phyloP scores from a whole-genome alignment of 768 basidiomycete species.

The Mycena chlorophos region DNA sequence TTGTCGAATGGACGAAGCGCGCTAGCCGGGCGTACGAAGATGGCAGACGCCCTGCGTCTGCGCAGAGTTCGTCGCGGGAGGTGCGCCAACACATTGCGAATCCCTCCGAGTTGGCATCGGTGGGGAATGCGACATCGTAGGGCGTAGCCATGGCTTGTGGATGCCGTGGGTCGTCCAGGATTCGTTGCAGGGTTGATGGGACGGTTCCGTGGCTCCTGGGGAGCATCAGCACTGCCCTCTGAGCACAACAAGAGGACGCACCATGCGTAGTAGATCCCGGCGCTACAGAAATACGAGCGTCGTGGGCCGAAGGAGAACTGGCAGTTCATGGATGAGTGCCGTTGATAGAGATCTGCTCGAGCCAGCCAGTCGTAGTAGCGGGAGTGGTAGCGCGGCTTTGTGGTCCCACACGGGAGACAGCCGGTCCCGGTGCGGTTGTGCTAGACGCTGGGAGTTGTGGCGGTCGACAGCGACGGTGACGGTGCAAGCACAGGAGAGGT shows the following conservation, averaged over 20 bases:
- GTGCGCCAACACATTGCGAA: slow-evolving; percentile 8
- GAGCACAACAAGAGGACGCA: not conserved
- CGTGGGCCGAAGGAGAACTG: slow-evolving; percentile 16
- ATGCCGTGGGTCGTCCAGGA: slow-evolving; percentile 3
- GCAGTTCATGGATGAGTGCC: not conserved
- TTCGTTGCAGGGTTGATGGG: not conserved
- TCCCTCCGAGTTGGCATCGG: not conserved
- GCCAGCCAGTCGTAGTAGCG: too few species aligned
- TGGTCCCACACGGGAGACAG: too few species aligned
- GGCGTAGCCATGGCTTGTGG: slow-evolving; percentile 8
- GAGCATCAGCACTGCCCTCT: too few species aligned
- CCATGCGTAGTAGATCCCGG: slow-evolving; percentile 3
- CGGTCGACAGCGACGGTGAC: too few species aligned
- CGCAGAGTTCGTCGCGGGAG: slow-evolving; percentile 1
- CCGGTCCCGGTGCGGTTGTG: too few species aligned
- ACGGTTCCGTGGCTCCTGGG: slow-evolving; percentile 7
- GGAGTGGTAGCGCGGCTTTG: too few species aligned
- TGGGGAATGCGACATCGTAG: slow-evolving; percentile 15
- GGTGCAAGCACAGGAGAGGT: too few species aligned
- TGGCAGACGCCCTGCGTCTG: slow-evolving; percentile 7
- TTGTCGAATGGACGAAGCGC: slow-evolving; percentile 1
- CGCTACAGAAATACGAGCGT: slow-evolving; percentile 3
- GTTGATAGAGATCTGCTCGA: slow-evolving; percentile 1
- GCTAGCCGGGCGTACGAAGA: slow-evolving; percentile 8
- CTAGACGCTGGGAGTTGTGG: too few species aligned